Evolutionary conservation across 2,329 filamentous ascomycete species (phyloP), one percentile per base, ranked within the genome.

Genomic region (Epichloe gansuensis): DNA sequence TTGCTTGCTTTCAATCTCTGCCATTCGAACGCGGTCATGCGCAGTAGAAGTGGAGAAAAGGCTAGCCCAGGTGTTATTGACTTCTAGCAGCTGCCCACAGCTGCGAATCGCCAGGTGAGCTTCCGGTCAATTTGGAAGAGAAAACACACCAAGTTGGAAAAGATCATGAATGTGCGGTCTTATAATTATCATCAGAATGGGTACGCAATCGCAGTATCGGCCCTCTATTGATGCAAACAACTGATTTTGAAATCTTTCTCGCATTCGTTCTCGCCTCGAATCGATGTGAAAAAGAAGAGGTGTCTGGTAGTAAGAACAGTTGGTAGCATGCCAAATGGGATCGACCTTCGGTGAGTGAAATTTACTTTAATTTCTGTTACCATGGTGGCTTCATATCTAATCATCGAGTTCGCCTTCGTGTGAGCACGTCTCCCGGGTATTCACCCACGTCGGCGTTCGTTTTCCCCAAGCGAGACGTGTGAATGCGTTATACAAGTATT

Each of bases 311-410:
- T 41, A 17, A 25, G 15, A 31, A 37, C 8, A 21, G 15, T 48
- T 17, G 21, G 37, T 38, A 41, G 47, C 23, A 41, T 34, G n/a
- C 47, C 28, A 50, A 41, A 17, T 28, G 37, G 23, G 9, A 17
- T 48, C 23, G 23, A 50, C 17, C 21, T 21, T 21, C 23, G 34
- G 31, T 17, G 35, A 17, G 23, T 25, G 15, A 46, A 39, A 48
- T 3, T 45, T 46, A 38, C 34, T 46, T 51, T 44, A 38, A 51
- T 54, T 54, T 46, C 52, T 51, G 48, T 44, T 50, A 44, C 13
- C 23, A 31, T 21, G n/a, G 37, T 48, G 34, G n/a, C 28, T 43
- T 48, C 45, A 51, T 34, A 45, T 48, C 48, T 54, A 54, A 48
- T 48, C 28, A 34, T 48, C 28, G 23, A 48, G n/a, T 34, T 17